These are phyloP conservation scores for Blastobotrys proliferans DNA, from an alignment of 1,139 yeast genomes.

Conservation along the genomic window DNA sequence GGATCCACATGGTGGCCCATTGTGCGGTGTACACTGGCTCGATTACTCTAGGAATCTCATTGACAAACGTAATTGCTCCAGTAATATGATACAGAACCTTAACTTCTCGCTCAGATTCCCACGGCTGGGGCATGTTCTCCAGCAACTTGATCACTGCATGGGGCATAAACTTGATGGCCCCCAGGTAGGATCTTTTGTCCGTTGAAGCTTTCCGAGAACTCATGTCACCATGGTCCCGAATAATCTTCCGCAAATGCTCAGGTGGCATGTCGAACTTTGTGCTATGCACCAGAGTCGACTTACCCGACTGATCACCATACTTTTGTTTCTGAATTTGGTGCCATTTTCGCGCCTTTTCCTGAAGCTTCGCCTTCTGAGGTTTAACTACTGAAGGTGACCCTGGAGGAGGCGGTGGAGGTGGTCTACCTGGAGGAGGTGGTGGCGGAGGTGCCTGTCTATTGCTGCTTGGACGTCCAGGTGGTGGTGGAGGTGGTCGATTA, in stretches of 20 bases:
- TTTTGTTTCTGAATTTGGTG: conserved; percentile 58
- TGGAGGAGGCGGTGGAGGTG: conserved; percentile 25
- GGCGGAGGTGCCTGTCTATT: conserved; percentile 15
- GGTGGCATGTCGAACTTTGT: conserved; percentile 88
- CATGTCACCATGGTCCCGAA: conserved; percentile 81
- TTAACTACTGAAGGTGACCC: conserved; percentile 13
- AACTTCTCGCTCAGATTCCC: conserved; percentile 88
- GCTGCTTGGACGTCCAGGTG: conserved; percentile 15
- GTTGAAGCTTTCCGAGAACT: conserved; percentile 76
- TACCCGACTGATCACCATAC: conserved; percentile 40
- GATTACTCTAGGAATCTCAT: conserved; percentile 86
- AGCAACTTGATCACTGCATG: conserved; percentile 85
- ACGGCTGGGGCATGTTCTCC: conserved; percentile 98
- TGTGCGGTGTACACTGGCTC: conserved; percentile 91
- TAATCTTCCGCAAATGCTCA: conserved; percentile 82
- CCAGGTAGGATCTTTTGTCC: conserved; percentile 83
- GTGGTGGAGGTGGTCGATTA: conserved; percentile 32
- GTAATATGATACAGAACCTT: conserved; percentile 82
- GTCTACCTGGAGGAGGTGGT: conserved; percentile 18
- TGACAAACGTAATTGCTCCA: conserved; percentile 94
- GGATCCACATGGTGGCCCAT: conserved; percentile 92
- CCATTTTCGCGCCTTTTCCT: conserved; percentile 58
- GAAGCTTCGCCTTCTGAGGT: conserved; percentile 21
- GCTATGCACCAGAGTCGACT: conserved; percentile 47
- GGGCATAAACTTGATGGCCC: conserved; percentile 92